Conservation (phyloP, 2,329 filamentous ascomycete species). For the Sclerotinia minor region DNA sequence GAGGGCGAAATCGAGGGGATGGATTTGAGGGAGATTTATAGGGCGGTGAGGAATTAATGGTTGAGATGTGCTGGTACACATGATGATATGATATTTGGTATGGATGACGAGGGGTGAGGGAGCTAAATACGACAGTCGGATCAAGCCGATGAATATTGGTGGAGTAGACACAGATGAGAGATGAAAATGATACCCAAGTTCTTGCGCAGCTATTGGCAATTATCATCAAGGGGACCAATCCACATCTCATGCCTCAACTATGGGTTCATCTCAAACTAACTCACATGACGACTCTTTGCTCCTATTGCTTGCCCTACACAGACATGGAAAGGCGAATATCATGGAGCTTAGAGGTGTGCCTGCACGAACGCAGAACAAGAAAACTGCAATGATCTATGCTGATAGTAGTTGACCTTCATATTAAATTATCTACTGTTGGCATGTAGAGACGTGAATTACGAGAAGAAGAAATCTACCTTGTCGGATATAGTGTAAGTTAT, state of each 20-base stretch:
- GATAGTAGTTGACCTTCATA: background rate
- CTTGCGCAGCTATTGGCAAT: background rate
- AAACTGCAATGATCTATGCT: background rate
- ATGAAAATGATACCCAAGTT: constrained; percentile 17
- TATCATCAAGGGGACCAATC: background rate
- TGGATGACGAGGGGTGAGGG: background rate
- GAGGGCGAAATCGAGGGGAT: constrained; percentile 68
- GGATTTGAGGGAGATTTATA: constrained; percentile 64
- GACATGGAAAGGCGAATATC: background rate
- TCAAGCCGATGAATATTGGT: background rate
- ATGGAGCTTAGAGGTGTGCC: background rate
- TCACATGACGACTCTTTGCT: background rate
- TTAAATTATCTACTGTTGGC: no score
- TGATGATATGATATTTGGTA: background rate
- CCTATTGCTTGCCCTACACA: background rate
- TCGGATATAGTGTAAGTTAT: no score
- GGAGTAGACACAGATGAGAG: constrained; percentile 4
- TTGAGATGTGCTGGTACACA: background rate
- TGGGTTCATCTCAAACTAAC: background rate
- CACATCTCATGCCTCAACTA: background rate
- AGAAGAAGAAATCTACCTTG: no score
- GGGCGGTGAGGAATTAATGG: constrained; percentile 56
- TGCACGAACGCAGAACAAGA: background rate
- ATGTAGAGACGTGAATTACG: no score
- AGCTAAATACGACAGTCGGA: background rate